Conservation (phyloP, 352 stramenopile genomes). For the Pythium myriotylum region DNA sequence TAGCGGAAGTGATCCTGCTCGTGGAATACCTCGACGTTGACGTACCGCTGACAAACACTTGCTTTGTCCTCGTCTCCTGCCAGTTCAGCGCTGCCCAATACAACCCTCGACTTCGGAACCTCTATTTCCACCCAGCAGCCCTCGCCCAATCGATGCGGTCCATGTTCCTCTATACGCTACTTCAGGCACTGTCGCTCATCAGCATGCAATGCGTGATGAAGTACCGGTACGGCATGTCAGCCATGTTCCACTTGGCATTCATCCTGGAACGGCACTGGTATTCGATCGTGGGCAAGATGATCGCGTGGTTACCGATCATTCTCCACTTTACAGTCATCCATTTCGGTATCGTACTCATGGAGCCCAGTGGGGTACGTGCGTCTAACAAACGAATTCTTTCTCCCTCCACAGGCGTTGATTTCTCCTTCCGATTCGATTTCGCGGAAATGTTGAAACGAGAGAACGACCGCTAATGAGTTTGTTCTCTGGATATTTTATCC, state of each 20-base stretch:
- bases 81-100: conserved; percentile 11
- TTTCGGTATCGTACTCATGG: conserved; percentile 3
- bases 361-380: no score
- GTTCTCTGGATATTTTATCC: no score
- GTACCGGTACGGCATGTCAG: conserved; percentile 24
- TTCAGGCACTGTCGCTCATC: conserved; percentile 23
- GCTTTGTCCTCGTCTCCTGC: conserved; percentile 19
- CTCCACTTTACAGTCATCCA: conserved; percentile 20
- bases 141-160: background rate
- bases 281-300: conserved; percentile 28
- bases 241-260: conserved; percentile 29
- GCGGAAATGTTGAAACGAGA: background rate
- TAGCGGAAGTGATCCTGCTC: conserved; percentile 30
- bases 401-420: background rate
- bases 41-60: conserved; percentile 24
- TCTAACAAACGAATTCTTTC: no score
- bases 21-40: conserved; percentile 32
- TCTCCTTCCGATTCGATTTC: conserved; percentile 8
- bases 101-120: conserved; percentile 13
- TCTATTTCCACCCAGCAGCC: conserved; percentile 6
- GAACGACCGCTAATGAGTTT: no score
- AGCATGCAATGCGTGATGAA: conserved; percentile 27
- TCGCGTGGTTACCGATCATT: conserved; percentile 26
- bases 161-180: conserved; percentile 25
- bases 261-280: conserved; percentile 21